These are phyloP conservation scores for Eutrema japonicum DNA, from an alignment of 345 rosid genomes.

Conservation along the genomic window DNA sequence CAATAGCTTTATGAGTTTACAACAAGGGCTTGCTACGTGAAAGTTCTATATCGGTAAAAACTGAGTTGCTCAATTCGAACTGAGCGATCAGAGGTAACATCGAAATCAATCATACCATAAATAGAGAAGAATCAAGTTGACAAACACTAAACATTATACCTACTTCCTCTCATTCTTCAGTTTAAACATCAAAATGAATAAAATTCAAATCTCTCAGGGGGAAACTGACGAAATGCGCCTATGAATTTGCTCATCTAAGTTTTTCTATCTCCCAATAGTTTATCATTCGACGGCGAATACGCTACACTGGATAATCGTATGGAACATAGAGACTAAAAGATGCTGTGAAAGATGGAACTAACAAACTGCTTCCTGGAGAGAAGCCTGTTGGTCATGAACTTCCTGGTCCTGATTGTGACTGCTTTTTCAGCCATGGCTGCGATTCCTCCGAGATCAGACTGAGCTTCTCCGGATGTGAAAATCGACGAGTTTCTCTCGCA, in stretches of 20 bases:
- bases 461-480: constrained; percentile 28
- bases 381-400: constrained; percentile 98
- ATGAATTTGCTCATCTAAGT: background rate
- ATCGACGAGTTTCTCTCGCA: constrained; percentile 23
- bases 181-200: no score
- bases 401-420: constrained; percentile 81
- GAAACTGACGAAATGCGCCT: background rate
- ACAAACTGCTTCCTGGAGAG: constrained; percentile 97
- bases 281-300: background rate
- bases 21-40: background rate
- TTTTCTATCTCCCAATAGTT: background rate
- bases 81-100: background rate
- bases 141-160: background rate
- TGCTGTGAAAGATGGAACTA: constrained; percentile 38
- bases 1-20: background rate
- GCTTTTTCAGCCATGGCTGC: constrained; percentile 86
- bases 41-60: background rate
- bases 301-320: background rate
- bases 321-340: background rate
- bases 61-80: background rate
- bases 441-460: constrained; percentile 27
- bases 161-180: background rate
- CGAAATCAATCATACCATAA: background rate
- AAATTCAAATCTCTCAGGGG: background rate
- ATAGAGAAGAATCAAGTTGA: background rate